Base-by-base conservation (phyloP, 805 yeast species). In the Saccharomycopsis sp. region DNA sequence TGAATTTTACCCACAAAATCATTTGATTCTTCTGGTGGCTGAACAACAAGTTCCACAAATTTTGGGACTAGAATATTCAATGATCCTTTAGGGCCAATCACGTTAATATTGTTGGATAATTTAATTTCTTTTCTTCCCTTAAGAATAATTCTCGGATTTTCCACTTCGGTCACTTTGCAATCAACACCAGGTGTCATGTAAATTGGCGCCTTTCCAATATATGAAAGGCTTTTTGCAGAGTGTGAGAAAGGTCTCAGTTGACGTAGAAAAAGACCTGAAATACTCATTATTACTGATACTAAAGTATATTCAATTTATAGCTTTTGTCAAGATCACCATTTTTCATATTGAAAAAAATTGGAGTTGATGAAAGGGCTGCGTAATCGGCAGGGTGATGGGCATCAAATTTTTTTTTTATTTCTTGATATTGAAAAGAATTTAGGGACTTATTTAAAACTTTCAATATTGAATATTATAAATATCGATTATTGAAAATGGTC, bases 191-290 rank as follows among this genome's bases (percentile, higher is more conserved):
- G 70, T 2, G 83, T 72, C 17, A 85, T 49, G 48, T 72, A 66
- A 34, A 89, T 73, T 4, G 96, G 94, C 6, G 79, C 63, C 23
- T 82, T 72, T 5, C 97, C 97, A 38, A 89, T 73, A 56, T 86
- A 81, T 2, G 94, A 82, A 31, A 53, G 49, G 15, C 58, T n/a
- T 9, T 9, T 10, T 10, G 15, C 5, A 5, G 15, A 8, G 13
- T 5, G 8, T 28, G 31, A 28, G 15, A 28, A 28, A 10, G 26
- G 26, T 23, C 26, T 23, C 10, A 23, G n/a, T n/a, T n/a, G n/a
- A n/a, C n/a, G n/a, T n/a, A n/a, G n/a, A n/a, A n/a, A n/a, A n/a
- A n/a, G n/a, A n/a, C n/a, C n/a, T n/a, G n/a, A n/a, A n/a, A n/a
- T n/a, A n/a, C n/a, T n/a, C n/a, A n/a, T n/a, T n/a, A n/a, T n/a